Evolutionary conservation across 257 asterid genomes (phyloP), one percentile per base, ranked within the genome.

Genomic region (Perilla frutescens): DNA sequence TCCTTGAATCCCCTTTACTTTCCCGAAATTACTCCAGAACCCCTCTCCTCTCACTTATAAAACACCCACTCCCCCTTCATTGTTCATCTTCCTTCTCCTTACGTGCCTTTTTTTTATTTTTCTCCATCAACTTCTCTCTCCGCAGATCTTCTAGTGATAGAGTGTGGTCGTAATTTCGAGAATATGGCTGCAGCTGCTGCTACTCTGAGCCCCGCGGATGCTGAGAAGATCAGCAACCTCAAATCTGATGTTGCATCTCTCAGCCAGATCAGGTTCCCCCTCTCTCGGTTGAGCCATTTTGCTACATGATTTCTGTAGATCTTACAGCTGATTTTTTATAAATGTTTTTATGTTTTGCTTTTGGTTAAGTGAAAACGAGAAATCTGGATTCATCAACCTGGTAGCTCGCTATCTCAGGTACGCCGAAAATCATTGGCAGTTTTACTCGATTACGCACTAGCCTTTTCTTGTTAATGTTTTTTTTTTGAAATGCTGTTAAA

Each of bases 371-470:
- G 95, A 88, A 13, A 90, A 91, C 68, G 97, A 93, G 91, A 91
- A 91, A 84, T 82, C 91, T 76, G 96, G 91, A 87, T 89, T 87
- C 80, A 80, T 89, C 86, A 82, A 82, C 66, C 88, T 89, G 76
- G 92, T 89, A 47, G 7, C 91, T 62, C 98, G 98, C 85, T 91
- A 88, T 66, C 92, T 93, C 73, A 93, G 98, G 98, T 93, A 80
- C 74, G 8, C 29, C 43, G 72, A 32, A 39, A 26, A 31, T 53
- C 48, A 60, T 71, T 36, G 62, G 62, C 58, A 15, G 44, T 32
- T 40, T 64, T 71, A 39, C 20, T 62, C 66, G 57, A 47, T 70
- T 34, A 31, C 57, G 56, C 29, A 8, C 37, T 73, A 36, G 50
- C 9, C 36, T 41, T 11, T 20, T 37, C 3, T n/a, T 10, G 7